phyloP scores from a whole-genome alignment of 352 stramenopile genomes.

The Pythium insidiosum region DNA sequence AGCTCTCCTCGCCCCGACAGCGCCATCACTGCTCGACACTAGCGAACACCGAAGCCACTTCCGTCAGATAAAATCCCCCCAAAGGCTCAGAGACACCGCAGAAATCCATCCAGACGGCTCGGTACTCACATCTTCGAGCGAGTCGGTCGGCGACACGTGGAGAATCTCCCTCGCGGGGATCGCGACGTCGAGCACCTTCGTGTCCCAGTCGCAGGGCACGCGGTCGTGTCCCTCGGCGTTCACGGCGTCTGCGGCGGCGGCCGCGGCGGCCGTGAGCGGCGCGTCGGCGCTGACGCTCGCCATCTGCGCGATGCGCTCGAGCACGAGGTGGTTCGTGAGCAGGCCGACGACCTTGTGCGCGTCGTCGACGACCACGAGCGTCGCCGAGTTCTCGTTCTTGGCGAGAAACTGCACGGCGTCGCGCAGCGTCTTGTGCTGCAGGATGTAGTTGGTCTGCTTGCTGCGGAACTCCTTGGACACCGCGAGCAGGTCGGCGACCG shows the following conservation, averaged over 20 bases:
- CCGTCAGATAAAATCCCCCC: neutral
- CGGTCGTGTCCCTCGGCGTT: neutral
- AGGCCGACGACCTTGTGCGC: constrained; percentile 67
- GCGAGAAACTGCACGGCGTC: constrained; percentile 57
- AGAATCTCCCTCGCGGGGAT: constrained; percentile 68
- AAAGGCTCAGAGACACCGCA: neutral
- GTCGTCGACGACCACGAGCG: constrained; percentile 65
- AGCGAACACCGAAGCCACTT: neutral
- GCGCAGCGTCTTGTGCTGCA: constrained; percentile 47
- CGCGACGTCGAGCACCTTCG: constrained; percentile 53
- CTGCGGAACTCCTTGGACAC: constrained; percentile 64
- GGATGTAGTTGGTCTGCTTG: constrained; percentile 70
- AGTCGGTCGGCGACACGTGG: constrained; percentile 66
- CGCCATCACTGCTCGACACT: constrained; percentile 77
- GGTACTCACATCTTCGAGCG: constrained; percentile 58
- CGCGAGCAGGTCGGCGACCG: constrained; percentile 58
- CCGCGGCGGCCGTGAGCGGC: constrained; percentile 10
- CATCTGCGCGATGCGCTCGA: constrained; percentile 57
- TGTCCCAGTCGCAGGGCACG: constrained; percentile 33
- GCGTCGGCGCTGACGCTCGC: constrained; percentile 16
- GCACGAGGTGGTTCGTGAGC: constrained; percentile 65
- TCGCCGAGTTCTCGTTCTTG: constrained; percentile 69
- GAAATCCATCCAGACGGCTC: too few species aligned
- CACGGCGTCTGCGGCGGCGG: neutral
- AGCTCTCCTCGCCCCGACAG: constrained; percentile 59